Percentiles rank a stretch among this genome's conserved stretches.
Evolutionary conservation across 2,329 filamentous ascomycete genomes (phyloP).

Genomic region (Aureobasidium pullulans): DNA sequence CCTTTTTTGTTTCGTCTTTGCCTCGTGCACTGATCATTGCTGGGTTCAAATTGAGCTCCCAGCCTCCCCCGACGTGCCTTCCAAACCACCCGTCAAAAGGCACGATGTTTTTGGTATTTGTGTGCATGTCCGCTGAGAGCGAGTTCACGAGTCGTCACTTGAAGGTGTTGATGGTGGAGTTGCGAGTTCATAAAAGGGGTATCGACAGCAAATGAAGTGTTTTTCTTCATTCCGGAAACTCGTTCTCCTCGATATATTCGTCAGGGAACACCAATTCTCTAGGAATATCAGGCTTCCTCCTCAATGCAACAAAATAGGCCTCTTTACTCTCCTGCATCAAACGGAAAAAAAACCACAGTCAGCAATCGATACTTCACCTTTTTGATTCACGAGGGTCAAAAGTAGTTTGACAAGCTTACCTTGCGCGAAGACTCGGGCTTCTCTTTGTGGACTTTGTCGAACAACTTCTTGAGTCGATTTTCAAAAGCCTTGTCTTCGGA

Average conservation of each 20-base stretch:
- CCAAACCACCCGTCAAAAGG: too few species aligned
- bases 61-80: too few species aligned
- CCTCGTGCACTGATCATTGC: too few species aligned
- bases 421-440: slow-evolving; percentile 87
- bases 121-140: too few species aligned
- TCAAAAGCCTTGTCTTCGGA: slow-evolving; percentile 76
- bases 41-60: too few species aligned
- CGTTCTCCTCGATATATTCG: neutral
- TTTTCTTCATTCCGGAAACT: neutral
- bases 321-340: slow-evolving; percentile 69
- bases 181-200: too few species aligned
- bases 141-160: too few species aligned
- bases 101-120: too few species aligned
- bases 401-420: slow-evolving; percentile 45
- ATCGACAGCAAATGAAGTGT: too few species aligned
- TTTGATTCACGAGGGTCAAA: neutral
- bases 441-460: slow-evolving; percentile 71
- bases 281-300: slow-evolving; percentile 51
- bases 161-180: too few species aligned
- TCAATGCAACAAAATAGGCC: slow-evolving; percentile 74
- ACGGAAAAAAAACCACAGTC: neutral
- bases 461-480: slow-evolving; percentile 64
- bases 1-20: too few species aligned
- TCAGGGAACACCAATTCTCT: slow-evolving; percentile 39
- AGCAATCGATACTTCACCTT: neutral